phyloP scores from a whole-genome alignment of 441 rosid genomes.

The Aquilaria agallochum region DNA sequence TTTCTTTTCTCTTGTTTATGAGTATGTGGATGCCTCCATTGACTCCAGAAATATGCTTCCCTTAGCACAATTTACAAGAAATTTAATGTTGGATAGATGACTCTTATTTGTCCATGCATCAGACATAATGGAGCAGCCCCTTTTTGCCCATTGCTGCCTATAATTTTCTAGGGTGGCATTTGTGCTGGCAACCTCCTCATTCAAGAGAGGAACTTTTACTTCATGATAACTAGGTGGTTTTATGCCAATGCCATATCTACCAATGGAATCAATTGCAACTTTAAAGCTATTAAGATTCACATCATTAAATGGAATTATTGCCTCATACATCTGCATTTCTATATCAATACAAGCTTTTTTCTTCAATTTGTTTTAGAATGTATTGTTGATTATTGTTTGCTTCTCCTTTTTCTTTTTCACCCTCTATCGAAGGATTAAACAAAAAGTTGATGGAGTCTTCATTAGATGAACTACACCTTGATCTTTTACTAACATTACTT shows the following conservation, averaged over 20 bases:
- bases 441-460: not conserved
- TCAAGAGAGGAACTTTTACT: not conserved
- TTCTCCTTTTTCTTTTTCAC: too few species aligned
- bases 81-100: not conserved
- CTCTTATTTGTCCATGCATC: not conserved
- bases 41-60: not conserved
- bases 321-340: not conserved
- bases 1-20: not conserved
- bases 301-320: not conserved
- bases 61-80: slow-evolving; percentile 1
- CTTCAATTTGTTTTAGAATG: too few species aligned
- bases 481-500: not conserved
- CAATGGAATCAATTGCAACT: not conserved
- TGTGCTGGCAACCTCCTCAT: not conserved
- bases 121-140: not conserved
- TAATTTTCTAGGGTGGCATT: not conserved
- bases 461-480: not conserved
- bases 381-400: too few species aligned
- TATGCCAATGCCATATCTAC: not conserved
- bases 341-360: too few species aligned
- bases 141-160: not conserved
- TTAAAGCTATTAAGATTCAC: not conserved
- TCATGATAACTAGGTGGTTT: not conserved
- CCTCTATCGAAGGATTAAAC: too few species aligned
- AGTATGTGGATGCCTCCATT: not conserved